A percentile compares a stretch with the other conserved stretches of the same genome.
Conservation (phyloP, 345 rosid genomes). For the Isatis tinctoria region DNA sequence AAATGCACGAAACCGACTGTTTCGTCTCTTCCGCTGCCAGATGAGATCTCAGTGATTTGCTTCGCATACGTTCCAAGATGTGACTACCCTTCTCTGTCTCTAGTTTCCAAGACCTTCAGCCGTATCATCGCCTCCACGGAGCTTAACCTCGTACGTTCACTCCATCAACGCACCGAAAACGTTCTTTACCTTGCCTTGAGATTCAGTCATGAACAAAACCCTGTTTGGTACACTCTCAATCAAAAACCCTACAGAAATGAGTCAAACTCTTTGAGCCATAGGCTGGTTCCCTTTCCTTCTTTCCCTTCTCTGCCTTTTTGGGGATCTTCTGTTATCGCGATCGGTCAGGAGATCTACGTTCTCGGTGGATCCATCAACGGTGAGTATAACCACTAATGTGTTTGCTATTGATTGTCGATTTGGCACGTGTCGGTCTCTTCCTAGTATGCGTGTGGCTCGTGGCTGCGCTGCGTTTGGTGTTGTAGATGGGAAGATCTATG, state of each 20-base stretch:
- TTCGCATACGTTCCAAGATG: background rate
- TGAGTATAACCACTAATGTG: background rate
- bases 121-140: background rate
- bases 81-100: conserved; percentile 1
- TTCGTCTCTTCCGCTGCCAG: background rate
- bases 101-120: background rate
- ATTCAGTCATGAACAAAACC: background rate
- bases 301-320: conserved; percentile 2
- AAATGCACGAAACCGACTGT: background rate
- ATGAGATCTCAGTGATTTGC: background rate
- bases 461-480: conserved; percentile 33
- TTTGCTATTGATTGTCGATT: background rate
- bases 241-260: background rate
- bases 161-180: background rate
- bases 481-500: conserved; percentile 44
- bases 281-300: background rate
- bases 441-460: conserved; percentile 4
- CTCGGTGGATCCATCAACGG: background rate
- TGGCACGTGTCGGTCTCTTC: background rate
- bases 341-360: conserved; percentile 5
- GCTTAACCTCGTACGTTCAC: background rate
- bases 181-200: conserved; percentile 13
- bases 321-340: background rate
- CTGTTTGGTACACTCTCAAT: background rate
- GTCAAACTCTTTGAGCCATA: background rate